Percentiles rank a stretch among this genome's conserved stretches.
phyloP scores from a whole-genome alignment of 192 early-diverging fungal species.

The Helicostylum pulchrum region DNA sequence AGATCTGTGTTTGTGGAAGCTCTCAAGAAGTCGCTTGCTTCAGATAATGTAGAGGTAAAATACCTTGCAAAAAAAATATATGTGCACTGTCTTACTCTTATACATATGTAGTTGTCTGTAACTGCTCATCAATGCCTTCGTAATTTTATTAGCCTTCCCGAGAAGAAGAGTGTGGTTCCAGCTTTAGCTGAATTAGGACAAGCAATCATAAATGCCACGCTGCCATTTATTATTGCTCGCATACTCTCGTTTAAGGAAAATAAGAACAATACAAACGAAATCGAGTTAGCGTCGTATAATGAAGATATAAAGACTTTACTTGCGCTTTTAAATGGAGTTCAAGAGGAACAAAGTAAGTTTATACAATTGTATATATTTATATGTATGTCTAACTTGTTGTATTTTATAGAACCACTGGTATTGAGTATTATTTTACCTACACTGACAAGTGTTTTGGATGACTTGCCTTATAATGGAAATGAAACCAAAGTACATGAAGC shows the following conservation, averaged over 20 bases:
- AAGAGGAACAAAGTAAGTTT: constrained; percentile 42
- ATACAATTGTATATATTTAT: background rate
- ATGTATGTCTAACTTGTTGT: constrained; percentile 2
- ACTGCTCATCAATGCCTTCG: constrained; percentile 41
- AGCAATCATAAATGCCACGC: constrained; percentile 22
- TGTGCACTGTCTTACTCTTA: background rate
- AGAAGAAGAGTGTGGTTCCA: constrained; percentile 17
- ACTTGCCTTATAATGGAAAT: constrained; percentile 6
- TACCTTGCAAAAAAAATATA: background rate
- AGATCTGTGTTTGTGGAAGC: constrained; percentile 17
- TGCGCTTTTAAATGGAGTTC: constrained; percentile 32
- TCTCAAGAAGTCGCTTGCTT: constrained; percentile 18
- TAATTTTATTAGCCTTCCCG: constrained; percentile 35
- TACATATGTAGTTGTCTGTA: constrained; percentile 24
- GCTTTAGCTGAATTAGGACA: constrained; percentile 25
- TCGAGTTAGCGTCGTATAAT: constrained; percentile 33
- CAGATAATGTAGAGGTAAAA: constrained; percentile 14
- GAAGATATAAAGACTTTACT: constrained; percentile 52
- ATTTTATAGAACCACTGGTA: constrained; percentile 30
- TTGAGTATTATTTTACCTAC: constrained; percentile 46
- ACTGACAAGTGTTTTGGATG: constrained; percentile 40
- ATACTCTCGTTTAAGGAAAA: constrained; percentile 19
- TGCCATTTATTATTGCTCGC: constrained; percentile 33
- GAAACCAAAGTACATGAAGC: constrained; percentile 34
- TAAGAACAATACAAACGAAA: constrained; percentile 15